Evolutionary conservation across 345 rosid genomes (phyloP).

Genomic region (Orychophragmus violaceus): DNA sequence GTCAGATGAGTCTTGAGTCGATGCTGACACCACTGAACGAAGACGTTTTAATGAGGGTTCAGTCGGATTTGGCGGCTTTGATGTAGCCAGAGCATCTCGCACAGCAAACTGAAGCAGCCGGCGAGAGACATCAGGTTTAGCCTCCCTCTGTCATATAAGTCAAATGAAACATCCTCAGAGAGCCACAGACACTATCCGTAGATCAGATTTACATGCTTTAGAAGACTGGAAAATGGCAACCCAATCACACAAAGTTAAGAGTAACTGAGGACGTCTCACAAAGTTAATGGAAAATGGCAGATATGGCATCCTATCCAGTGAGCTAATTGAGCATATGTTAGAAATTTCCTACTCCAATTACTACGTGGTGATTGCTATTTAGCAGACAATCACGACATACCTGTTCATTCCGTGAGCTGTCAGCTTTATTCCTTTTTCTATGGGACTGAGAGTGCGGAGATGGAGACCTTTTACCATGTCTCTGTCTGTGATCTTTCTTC

Average conservation of each 20-base stretch:
- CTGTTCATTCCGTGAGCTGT: slow-evolving; percentile 46
- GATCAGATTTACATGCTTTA: neutral
- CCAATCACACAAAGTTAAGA: neutral
- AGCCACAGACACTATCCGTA: slow-evolving; percentile 2
- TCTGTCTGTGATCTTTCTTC: slow-evolving; percentile 32
- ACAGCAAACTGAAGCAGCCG: slow-evolving; percentile 94
- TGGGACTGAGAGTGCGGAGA: slow-evolving; percentile 43
- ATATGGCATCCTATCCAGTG: slow-evolving; percentile 15
- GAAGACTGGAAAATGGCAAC: slow-evolving; percentile 1
- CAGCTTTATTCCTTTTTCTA: slow-evolving; percentile 57
- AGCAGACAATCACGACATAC: slow-evolving; percentile 34
- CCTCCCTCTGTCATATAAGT: slow-evolving; percentile 52
- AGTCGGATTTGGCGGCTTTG: slow-evolving; percentile 41
- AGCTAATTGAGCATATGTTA: neutral
- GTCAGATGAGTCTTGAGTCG: slow-evolving; percentile 39
- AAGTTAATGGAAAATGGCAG: no score
- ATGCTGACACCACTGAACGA: slow-evolving; percentile 72
- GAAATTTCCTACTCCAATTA: neutral
- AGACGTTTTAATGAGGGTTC: slow-evolving; percentile 77
- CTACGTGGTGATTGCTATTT: neutral
- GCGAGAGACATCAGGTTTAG: slow-evolving; percentile 63
- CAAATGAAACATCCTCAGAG: slow-evolving; percentile 21
- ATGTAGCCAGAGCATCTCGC: slow-evolving; percentile 82
- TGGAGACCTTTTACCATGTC: slow-evolving; percentile 40
- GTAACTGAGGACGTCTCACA: neutral